phyloP scores from a whole-genome alignment of 495 filamentous ascomycete species.

The Filosporella fistucella region DNA sequence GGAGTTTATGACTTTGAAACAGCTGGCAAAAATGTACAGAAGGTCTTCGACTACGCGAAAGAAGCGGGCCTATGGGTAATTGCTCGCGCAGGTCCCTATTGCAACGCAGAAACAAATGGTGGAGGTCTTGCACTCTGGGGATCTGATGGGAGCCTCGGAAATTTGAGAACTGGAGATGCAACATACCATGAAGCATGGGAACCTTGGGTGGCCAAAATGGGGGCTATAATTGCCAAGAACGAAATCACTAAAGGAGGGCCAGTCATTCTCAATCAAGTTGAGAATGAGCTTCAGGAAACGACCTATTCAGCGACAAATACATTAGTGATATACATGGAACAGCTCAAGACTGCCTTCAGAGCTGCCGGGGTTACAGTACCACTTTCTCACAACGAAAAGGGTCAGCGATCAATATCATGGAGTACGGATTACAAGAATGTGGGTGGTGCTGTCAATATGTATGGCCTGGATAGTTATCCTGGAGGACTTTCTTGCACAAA shows the following conservation, averaged over 20 bases:
- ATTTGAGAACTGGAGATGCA: slow-evolving; percentile 34
- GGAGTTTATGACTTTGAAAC: slow-evolving; percentile 51
- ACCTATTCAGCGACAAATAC: slow-evolving; percentile 32
- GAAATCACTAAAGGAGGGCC: slow-evolving; percentile 49
- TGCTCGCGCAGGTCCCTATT: slow-evolving; percentile 54
- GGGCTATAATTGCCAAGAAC: slow-evolving; percentile 41
- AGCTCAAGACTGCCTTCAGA: slow-evolving; percentile 40
- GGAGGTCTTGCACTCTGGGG: slow-evolving; percentile 49
- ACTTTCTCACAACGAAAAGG: slow-evolving; percentile 48
- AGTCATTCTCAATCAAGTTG: slow-evolving; percentile 47
- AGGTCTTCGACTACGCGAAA: slow-evolving; percentile 55
- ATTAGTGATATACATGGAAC: slow-evolving; percentile 46
- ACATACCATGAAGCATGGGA: slow-evolving; percentile 38
- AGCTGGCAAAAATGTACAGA: slow-evolving; percentile 50
- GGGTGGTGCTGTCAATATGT: slow-evolving; percentile 51
- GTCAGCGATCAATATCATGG: slow-evolving; percentile 45
- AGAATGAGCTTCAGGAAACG: slow-evolving; percentile 48
- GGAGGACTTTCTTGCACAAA: slow-evolving; percentile 50
- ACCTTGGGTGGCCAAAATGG: slow-evolving; percentile 40
- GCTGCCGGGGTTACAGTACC: slow-evolving; percentile 48
- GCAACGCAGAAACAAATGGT: slow-evolving; percentile 47
- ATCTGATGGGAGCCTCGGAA: slow-evolving; percentile 45
- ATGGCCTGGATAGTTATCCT: slow-evolving; percentile 52
- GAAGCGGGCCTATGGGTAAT: slow-evolving; percentile 56
- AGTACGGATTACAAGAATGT: slow-evolving; percentile 50